Conservation (phyloP, 352 stramenopile species). For the Phytophthora podocarpi region DNA sequence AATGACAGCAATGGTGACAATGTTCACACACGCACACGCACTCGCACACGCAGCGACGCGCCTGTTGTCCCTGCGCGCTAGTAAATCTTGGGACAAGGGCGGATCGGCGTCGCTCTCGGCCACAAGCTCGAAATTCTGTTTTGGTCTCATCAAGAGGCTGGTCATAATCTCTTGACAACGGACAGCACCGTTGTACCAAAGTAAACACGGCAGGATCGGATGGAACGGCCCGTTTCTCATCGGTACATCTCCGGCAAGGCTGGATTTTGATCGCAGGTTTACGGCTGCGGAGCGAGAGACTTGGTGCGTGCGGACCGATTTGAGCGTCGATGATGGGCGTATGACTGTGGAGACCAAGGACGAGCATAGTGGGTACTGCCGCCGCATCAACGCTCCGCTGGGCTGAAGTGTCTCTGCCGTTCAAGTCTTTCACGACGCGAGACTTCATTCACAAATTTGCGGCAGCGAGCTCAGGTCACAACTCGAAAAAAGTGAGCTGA, state of each 20-base stretch:
- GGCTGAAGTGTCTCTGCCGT: conserved; percentile 36
- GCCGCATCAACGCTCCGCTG: conserved; percentile 1
- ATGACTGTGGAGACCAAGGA: conserved; percentile 25
- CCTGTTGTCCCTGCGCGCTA: conserved; percentile 3
- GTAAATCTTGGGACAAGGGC: conserved; percentile 9
- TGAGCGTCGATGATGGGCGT: conserved; percentile 33
- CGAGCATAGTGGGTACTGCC: conserved; percentile 31
- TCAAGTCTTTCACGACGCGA: conserved; percentile 23
- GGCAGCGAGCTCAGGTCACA: conserved; percentile 22
- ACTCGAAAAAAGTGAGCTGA: conserved; percentile 15
- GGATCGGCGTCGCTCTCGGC: not conserved
- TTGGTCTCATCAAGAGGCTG: conserved; percentile 4
- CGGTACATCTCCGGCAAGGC: conserved; percentile 18
- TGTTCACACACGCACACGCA: too few species aligned
- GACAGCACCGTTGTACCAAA: not conserved
- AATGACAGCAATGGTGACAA: too few species aligned
- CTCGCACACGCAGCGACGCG: too few species aligned
- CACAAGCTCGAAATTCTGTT: conserved; percentile 6
- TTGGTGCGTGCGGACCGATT: conserved; percentile 20
- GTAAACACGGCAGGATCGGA: conserved; percentile 10
- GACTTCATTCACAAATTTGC: conserved; percentile 37
- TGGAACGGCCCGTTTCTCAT: conserved; percentile 21
- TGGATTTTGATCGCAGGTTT: conserved; percentile 40
- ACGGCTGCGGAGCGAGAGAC: conserved; percentile 22
- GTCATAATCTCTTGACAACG: conserved; percentile 6